These are phyloP conservation scores for Boehmeria nivea DNA, from an alignment of 306 rosid genomes.

Conservation along the genomic window DNA sequence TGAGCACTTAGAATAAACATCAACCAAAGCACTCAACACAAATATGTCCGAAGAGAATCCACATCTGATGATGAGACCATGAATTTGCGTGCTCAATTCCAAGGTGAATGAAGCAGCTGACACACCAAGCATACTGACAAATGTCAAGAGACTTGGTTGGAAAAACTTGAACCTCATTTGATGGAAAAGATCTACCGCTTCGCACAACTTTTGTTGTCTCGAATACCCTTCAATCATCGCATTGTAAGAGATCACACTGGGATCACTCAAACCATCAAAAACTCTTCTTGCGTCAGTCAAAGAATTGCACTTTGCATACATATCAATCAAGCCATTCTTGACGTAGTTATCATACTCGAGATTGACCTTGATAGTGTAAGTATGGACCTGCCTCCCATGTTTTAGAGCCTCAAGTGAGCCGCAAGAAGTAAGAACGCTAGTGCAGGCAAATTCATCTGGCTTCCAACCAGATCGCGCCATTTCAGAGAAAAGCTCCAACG, in stretches of 20 bases:
- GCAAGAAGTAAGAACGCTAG: conserved; percentile 79
- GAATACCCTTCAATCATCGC: conserved; percentile 94
- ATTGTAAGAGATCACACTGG: conserved; percentile 68
- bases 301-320: conserved; percentile 81
- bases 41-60: conserved; percentile 64
- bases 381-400: conserved; percentile 75
- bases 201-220: conserved; percentile 44
- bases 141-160: conserved; percentile 60
- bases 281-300: conserved; percentile 61
- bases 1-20: conserved; percentile 80
- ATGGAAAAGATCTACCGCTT: conserved; percentile 58
- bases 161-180: conserved; percentile 53
- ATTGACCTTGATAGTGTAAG: conserved; percentile 55
- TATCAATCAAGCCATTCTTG: conserved; percentile 77
- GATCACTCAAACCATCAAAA: conserved; percentile 45
- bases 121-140: conserved; percentile 77
- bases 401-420: conserved; percentile 58
- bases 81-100: conserved; percentile 71
- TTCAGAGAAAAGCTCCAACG: conserved; percentile 53
- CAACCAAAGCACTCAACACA: conserved; percentile 77
- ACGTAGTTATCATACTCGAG: conserved; percentile 64
- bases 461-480: conserved; percentile 57
- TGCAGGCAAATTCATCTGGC: conserved; percentile 71
- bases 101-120: conserved; percentile 52
- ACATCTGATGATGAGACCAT: conserved; percentile 52